Percentiles rank a stretch among this genome's conserved stretches.
phyloP scores from a whole-genome alignment of 2,329 filamentous ascomycete species.

The Apiospora hydei region DNA sequence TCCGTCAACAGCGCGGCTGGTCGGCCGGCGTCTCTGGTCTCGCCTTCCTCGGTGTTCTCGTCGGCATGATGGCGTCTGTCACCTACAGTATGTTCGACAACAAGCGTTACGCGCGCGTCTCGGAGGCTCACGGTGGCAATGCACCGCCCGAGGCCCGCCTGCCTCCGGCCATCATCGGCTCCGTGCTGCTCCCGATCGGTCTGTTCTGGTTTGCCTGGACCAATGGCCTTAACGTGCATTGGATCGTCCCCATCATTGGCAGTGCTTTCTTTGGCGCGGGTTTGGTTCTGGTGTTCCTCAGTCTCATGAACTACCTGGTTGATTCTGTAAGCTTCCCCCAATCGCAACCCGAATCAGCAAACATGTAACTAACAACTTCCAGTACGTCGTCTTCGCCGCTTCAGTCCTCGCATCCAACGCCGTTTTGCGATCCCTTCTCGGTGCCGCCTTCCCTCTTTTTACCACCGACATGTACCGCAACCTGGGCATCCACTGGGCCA shows the following conservation, averaged over 20 bases:
- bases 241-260: constrained; percentile 52
- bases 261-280: constrained; percentile 48
- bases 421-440: constrained; percentile 75
- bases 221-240: constrained; percentile 60
- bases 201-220: constrained; percentile 77
- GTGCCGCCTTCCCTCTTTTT: constrained; percentile 77
- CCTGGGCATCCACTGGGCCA: constrained; percentile 64
- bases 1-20: constrained; percentile 66
- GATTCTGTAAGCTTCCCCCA: constrained; percentile 52
- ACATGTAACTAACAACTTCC: neutral
- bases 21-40: constrained; percentile 65
- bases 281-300: constrained; percentile 63
- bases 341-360: neutral
- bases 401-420: constrained; percentile 76
- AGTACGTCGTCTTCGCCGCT: constrained; percentile 77
- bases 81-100: constrained; percentile 63
- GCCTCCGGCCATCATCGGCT: constrained; percentile 67
- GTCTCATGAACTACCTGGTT: constrained; percentile 64
- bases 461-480: constrained; percentile 54
- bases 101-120: constrained; percentile 56
- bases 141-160: constrained; percentile 73
- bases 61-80: constrained; percentile 70
- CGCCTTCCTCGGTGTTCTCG: constrained; percentile 72
- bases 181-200: constrained; percentile 66
- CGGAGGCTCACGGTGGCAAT: constrained; percentile 55